These are phyloP conservation scores for Salix dunnii DNA, from an alignment of 345 rosid species.

Conservation along the genomic window DNA sequence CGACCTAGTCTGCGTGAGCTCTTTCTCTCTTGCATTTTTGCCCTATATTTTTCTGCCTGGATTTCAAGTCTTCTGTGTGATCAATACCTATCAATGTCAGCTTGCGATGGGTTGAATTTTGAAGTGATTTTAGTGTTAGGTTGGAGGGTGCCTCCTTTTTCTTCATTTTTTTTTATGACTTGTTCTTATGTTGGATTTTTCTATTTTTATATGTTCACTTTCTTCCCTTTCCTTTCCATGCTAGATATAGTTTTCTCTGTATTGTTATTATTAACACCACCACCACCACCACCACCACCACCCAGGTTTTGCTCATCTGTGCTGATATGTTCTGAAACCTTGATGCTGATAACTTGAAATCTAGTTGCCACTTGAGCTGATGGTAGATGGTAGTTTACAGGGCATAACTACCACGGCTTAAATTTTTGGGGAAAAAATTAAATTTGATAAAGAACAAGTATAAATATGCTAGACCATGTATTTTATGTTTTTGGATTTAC, in stretches of 20 bases:
- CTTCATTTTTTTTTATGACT: not conserved
- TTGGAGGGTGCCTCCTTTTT: not conserved
- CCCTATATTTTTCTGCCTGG: not conserved
- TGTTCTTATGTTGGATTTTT: not conserved
- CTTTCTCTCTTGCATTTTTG: not conserved
- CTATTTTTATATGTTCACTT: too few species aligned
- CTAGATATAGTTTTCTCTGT: not conserved
- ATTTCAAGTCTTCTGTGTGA: not conserved
- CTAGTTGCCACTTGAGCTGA: too few species aligned
- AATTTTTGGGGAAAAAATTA: too few species aligned
- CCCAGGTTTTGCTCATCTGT: not conserved
- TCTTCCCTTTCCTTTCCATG: not conserved
- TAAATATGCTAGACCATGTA: too few species aligned
- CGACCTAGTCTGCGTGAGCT: not conserved
- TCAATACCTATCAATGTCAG: not conserved
- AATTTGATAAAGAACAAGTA: too few species aligned
- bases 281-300: too few species aligned
- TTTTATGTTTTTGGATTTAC: too few species aligned
- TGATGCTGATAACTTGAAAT: not conserved
- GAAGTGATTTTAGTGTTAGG: not conserved
- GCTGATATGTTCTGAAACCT: not conserved
- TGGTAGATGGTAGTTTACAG: too few species aligned
- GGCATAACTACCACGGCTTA: too few species aligned
- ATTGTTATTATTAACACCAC: too few species aligned
- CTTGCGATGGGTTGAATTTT: not conserved